These are phyloP conservation scores for Coemansia sp. DNA, from an alignment of 192 early-diverging fungal genomes.

Conservation along the genomic window DNA sequence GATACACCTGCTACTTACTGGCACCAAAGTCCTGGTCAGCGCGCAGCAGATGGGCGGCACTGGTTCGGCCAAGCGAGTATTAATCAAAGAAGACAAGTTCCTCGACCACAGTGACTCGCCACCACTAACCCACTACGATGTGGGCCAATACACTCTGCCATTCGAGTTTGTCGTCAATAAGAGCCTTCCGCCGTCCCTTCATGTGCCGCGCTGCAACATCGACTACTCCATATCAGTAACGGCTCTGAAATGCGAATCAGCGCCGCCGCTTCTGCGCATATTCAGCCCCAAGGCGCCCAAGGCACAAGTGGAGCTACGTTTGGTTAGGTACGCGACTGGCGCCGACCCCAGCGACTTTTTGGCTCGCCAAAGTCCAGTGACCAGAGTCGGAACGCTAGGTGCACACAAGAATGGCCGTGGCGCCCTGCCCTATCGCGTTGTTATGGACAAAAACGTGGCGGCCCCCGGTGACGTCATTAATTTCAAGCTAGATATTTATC, in stretches of 20 bases:
- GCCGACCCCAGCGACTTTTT: neutral
- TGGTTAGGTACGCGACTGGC: neutral
- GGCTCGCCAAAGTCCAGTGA: neutral
- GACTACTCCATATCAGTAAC: neutral
- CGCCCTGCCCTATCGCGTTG: constrained; percentile 7
- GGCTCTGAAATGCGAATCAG: neutral
- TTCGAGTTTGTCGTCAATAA: constrained; percentile 17
- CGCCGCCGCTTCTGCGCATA: neutral
- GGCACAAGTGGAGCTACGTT: neutral
- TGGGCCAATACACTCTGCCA: constrained; percentile 16
- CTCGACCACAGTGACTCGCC: neutral
- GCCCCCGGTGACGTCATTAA: constrained; percentile 7
- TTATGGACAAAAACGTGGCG: constrained; percentile 7
- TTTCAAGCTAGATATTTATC: constrained; percentile 10
- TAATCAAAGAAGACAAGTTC: neutral
- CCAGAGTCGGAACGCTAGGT: constrained; percentile 10
- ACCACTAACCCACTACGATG: neutral
- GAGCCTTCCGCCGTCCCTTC: neutral
- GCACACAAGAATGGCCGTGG: neutral
- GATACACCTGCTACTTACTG: neutral
- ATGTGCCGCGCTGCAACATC: constrained; percentile 14
- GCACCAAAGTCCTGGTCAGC: constrained; percentile 11
- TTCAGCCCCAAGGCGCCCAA: neutral
- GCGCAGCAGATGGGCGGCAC: constrained; percentile 16
- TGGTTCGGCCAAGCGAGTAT: neutral